Conservation (phyloP, 345 rosid species). For the Gossypium anomalum region DNA sequence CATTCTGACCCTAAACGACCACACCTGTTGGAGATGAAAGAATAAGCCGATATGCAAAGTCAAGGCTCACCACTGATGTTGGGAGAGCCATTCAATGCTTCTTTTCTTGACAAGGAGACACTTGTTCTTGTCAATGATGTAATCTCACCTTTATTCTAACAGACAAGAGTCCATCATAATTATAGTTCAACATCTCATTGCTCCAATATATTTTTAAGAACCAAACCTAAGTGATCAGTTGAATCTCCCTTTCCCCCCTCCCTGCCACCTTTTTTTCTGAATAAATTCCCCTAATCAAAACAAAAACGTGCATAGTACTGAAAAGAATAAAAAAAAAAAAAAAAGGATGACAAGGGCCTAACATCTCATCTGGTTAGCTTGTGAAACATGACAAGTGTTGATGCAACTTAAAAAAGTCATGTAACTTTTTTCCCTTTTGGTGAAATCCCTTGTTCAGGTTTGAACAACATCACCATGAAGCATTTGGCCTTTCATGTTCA, state of each 20-base stretch:
- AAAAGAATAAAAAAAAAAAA: neutral
- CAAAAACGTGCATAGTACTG: conserved; percentile 9
- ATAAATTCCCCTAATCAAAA: neutral
- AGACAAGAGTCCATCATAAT: conserved; percentile 1
- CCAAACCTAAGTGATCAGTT: neutral
- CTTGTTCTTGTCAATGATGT: neutral
- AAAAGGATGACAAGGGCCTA: neutral
- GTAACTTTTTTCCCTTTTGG: neutral
- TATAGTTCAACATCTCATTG: neutral
- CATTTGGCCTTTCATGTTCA: neutral
- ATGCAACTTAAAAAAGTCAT: neutral
- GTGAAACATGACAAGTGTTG: too few species aligned
- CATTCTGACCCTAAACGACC: neutral
- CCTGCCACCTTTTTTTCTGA: neutral
- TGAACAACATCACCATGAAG: neutral
- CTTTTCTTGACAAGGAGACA: neutral
- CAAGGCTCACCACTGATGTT: neutral
- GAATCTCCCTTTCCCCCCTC: too few species aligned
- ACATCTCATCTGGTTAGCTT: neutral
- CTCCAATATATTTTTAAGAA: neutral
- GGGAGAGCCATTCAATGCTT: neutral
- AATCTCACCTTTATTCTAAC: neutral
- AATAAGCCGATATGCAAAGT: neutral
- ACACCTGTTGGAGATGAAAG: neutral
- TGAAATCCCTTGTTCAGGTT: neutral